Percentiles rank a stretch among this genome's conserved stretches.
phyloP scores from a whole-genome alignment of 1,139 yeast species.

The Saccharomyces hybrid region DNA sequence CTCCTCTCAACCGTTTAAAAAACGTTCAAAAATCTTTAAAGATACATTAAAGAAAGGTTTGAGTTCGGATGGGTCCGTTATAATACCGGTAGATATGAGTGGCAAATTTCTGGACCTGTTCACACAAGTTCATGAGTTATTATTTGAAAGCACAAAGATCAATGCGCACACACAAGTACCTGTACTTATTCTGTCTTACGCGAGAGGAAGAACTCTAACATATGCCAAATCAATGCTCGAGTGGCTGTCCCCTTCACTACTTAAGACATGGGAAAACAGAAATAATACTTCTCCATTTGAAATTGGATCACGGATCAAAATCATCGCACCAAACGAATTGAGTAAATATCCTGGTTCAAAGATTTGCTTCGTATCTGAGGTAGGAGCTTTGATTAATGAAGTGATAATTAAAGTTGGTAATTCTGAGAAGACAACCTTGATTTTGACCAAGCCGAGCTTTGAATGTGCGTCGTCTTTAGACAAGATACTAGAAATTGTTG shows the following conservation, averaged over 20 bases:
- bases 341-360: conserved; percentile 58
- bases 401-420: conserved; percentile 47
- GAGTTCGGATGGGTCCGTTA: conserved; percentile 56
- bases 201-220: conserved; percentile 69
- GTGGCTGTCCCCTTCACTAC: conserved; percentile 83
- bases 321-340: conserved; percentile 54
- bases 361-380: conserved; percentile 74
- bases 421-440: conserved; percentile 58
- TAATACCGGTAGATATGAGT: conserved; percentile 79
- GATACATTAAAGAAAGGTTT: conserved; percentile 52
- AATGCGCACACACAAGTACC: conserved; percentile 40
- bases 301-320: conserved; percentile 48
- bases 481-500: conserved; percentile 51
- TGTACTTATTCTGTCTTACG: conserved; percentile 64
- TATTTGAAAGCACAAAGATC: conserved; percentile 26
- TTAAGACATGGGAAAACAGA: conserved; percentile 73
- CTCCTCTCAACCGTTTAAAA: conserved; percentile 55
- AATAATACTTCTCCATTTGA: conserved; percentile 59
- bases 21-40: conserved; percentile 56
- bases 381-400: conserved; percentile 35
- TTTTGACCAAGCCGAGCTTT: conserved; percentile 42
- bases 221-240: conserved; percentile 87
- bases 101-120: conserved; percentile 76
- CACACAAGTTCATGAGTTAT: conserved; percentile 52
- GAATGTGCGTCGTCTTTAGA: conserved; percentile 14